Evolutionary conservation across 306 rosid species (phyloP), one percentile per base, ranked within the genome.

Genomic region (Coriaria nepalensis): DNA sequence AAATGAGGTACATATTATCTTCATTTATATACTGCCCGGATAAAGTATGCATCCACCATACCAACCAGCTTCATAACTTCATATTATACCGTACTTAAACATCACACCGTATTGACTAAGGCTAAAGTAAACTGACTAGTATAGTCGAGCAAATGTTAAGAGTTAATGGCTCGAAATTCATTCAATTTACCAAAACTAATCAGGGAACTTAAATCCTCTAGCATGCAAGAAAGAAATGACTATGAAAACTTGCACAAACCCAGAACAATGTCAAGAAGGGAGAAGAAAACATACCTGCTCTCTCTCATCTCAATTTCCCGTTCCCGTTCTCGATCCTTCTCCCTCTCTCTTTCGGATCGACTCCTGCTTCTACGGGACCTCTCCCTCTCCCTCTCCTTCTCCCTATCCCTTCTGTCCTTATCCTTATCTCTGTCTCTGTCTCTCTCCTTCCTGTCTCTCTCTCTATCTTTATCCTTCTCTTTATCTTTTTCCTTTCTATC

Each of bases 391-490:
- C 52, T 68, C 51, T 57, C 65, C n/a, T 46, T 20, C 36, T 54
- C 6, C 36, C 58, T 13, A 9, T 7, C 51, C 59, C 58, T 64
- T 60, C 13, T 66, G 45, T 65, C 52, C 56, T 35, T 56, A 37
- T 62, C 48, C 45, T 43, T 52, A 29, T 63, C 76, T 8, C 47
- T 59, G 8, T 67, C 80, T 15, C 56, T 68, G 1, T 72, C 79
- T 45, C 45, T 63, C 9, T 51, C 66, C 35, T 44, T 50, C 40
- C 52, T 57, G 11, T 50, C 53, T 39, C 61, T 74, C 6, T 76
- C 86, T 41, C 36, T 53, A 7, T 59, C 61, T 41, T 57, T 71
- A 4, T 76, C 86, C 65, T 63, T 79, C 34, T 74, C 73, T 46
- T 40, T 71, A 20, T 20, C 29, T 20, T 20, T 20, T 1, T 20